Base-by-base conservation (phyloP, 306 rosid genomes). In the Pterocarpus macrocarpus region DNA sequence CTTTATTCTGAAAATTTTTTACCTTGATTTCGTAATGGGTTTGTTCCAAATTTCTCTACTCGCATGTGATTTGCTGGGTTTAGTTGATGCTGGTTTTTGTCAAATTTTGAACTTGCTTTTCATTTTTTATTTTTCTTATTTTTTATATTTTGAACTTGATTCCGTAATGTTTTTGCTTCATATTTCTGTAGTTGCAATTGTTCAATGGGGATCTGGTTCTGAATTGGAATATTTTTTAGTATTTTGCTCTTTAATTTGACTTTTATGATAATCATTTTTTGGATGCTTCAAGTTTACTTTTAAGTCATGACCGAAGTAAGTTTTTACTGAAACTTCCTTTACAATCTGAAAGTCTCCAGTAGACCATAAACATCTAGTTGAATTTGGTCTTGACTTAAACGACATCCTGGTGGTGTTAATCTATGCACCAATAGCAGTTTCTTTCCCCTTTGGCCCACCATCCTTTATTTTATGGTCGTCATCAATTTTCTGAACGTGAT, bases 131-230 rank as follows among this genome's bases (percentile, higher is more conserved):
- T 14, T 8, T 28, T 17, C 9, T 56, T 1, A 5, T 1, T 56
- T 16, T 56, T 56, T 41, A 58, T 16, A 75, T 30, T 61, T 45
- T 38, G 35, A 7, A 9, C 49, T 10, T 59, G 65, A 32, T 4
- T 59, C 2, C 6, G 35, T 9, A 2, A 7, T 11, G 41, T 12
- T 53, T 4, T 5, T 73, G 32, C 56, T 5, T 14, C 11, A 15
- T 3, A 13, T 64, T 3, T 64, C 43, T 12, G 9, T 52, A 11
- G 1, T 44, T 5, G 79, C 59, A 14, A 8, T 2, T 44, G 64
- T 58, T 69, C 62, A 7, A 30, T n/a, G 65, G 11, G 39, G 56
- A 71, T 59, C 83, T 15, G 56, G 68, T 10, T 50, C 38, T 15
- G 32, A 68, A 69, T 63, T 62, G 64, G 8, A 64, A 5, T 49